Percentiles rank a stretch among this genome's conserved stretches.
Evolutionary conservation across 371 early-diverging fungal genomes (phyloP).

Genomic region (Rhizopus sp.): DNA sequence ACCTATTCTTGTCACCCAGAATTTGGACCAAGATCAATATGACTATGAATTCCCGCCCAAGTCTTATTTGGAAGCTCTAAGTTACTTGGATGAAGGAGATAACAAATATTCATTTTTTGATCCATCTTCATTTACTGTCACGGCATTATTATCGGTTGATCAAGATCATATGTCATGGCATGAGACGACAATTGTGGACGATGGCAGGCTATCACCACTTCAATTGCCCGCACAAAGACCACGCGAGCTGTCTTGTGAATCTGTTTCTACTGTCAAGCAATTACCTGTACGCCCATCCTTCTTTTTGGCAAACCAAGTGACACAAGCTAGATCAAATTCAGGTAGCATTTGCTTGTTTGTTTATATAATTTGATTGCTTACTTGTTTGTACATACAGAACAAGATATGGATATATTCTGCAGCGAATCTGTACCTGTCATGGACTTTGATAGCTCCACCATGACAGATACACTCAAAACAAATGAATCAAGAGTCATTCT

Average conservation of each 20-base stretch:
- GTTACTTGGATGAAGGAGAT: conserved; percentile 25
- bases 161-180: conserved; percentile 4
- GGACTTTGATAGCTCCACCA: conserved; percentile 7
- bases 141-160: conserved; percentile 23
- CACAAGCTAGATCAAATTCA: conserved; percentile 6
- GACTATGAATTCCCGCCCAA: conserved; percentile 36
- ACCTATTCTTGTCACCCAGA: conserved; percentile 10
- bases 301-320: conserved; percentile 19
- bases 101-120: conserved; percentile 35
- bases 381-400: neutral
- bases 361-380: neutral
- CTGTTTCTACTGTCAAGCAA: conserved; percentile 6
- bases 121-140: conserved; percentile 30
- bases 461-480: neutral
- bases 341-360: conserved; percentile 3
- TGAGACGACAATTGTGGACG: conserved; percentile 15
- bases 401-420: conserved; percentile 6
- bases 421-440: conserved; percentile 19
- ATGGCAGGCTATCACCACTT: conserved; percentile 26
- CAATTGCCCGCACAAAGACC: conserved; percentile 23
- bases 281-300: conserved; percentile 26
- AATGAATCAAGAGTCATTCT: conserved; percentile 18
- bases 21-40: conserved; percentile 20
- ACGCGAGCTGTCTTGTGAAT: conserved; percentile 12
- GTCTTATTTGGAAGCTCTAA: conserved; percentile 22